Conservation (phyloP, 2,329 filamentous ascomycete species). For the Ophiostoma angusticollis region DNA sequence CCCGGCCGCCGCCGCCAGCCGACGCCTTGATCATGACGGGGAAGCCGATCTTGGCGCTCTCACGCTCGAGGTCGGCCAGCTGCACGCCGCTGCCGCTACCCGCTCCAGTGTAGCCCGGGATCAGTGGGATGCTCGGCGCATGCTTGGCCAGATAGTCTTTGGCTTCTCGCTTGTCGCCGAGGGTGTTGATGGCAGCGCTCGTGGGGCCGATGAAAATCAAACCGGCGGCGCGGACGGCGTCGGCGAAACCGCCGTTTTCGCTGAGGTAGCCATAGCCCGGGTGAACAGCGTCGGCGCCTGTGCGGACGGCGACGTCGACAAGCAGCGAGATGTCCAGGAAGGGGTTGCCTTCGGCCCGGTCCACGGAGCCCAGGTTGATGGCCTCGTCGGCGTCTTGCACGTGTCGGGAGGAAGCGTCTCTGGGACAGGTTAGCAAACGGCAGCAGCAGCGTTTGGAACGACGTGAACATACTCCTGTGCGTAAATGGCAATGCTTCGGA, state of each 20-base stretch:
- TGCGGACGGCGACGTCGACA: constrained; percentile 49
- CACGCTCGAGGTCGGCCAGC: constrained; percentile 66
- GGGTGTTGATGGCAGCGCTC: constrained; percentile 92
- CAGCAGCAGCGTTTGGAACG: no score
- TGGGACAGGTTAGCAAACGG: constrained; percentile 23
- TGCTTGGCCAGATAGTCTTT: constrained; percentile 92
- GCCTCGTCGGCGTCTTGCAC: constrained; percentile 52
- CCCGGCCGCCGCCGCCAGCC: constrained; percentile 96
- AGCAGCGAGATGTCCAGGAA: constrained; percentile 57
- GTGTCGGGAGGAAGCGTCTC: constrained; percentile 51
- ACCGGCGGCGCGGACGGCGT: constrained; percentile 54
- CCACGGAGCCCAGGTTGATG: constrained; percentile 44
- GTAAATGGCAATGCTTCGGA: constrained; percentile 54
- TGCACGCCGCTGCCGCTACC: constrained; percentile 82
- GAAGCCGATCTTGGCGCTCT: constrained; percentile 84
- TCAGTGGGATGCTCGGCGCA: constrained; percentile 42
- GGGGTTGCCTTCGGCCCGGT: constrained; percentile 32
- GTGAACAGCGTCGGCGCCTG: constrained; percentile 55
- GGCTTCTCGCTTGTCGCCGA: constrained; percentile 98
- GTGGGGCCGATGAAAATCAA: constrained; percentile 95
- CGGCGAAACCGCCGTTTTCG: constrained; percentile 56
- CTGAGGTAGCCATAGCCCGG: constrained; percentile 60
- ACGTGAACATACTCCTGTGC: constrained; percentile 29
- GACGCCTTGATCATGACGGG: constrained; percentile 99
- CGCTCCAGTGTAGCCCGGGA: constrained; percentile 97